phyloP scores from a whole-genome alignment of 768 basidiomycete genomes.

The Termitomyces sp. region DNA sequence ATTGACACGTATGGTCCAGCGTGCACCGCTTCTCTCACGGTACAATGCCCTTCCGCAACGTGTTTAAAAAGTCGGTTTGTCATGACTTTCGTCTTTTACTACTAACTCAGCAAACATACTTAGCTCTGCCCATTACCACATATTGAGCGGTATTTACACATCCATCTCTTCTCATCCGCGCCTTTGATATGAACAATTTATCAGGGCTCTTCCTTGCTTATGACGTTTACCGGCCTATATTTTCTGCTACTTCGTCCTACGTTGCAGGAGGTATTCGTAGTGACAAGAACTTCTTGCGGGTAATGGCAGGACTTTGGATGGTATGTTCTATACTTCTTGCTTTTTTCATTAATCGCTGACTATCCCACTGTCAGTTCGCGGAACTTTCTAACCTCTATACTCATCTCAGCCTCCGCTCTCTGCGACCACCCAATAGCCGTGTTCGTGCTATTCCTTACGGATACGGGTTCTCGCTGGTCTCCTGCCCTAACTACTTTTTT shows the following conservation, averaged over 20 bases:
- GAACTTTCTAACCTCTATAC: slow-evolving; percentile 81
- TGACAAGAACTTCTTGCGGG: slow-evolving; percentile 61
- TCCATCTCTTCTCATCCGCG: not conserved
- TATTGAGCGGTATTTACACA: slow-evolving; percentile 51
- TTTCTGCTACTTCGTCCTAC: slow-evolving; percentile 57
- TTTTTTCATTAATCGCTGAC: not conserved
- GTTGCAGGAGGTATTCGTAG: slow-evolving; percentile 58
- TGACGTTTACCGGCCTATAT: slow-evolving; percentile 78
- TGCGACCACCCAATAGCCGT: slow-evolving; percentile 77
- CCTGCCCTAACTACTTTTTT: slow-evolving; percentile 93
- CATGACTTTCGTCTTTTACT: not conserved
- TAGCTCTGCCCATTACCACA: slow-evolving; percentile 88
- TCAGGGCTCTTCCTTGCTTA: slow-evolving; percentile 71
- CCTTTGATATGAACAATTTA: not conserved
- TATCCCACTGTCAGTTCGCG: slow-evolving; percentile 51
- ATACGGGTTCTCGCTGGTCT: slow-evolving; percentile 84
- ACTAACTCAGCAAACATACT: not conserved
- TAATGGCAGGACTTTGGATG: slow-evolving; percentile 62
- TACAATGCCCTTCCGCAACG: slow-evolving; percentile 83
- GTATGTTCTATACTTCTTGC: slow-evolving; percentile 37
- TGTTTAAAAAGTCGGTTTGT: slow-evolving; percentile 79
- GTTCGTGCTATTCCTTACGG: slow-evolving; percentile 86
- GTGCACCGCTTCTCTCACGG: slow-evolving; percentile 94
- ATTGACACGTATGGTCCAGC: slow-evolving; percentile 27
- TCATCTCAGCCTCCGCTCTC: slow-evolving; percentile 75